Conservation (phyloP, 2,329 filamentous ascomycete genomes). For the Hypomyces perniciosus region DNA sequence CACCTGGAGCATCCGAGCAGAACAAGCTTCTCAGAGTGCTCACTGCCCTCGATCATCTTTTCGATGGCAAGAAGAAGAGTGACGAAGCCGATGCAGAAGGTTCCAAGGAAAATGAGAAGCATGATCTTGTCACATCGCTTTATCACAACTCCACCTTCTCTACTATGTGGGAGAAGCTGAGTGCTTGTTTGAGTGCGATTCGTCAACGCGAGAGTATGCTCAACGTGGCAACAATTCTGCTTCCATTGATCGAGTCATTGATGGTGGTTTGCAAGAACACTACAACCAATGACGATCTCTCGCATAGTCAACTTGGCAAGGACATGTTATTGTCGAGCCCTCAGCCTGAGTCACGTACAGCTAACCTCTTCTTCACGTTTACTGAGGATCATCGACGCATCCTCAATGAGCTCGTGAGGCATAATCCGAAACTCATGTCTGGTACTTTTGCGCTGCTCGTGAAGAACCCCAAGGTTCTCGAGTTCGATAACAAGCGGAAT, state of each 20-base stretch:
- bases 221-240: conserved; percentile 90
- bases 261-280: conserved; percentile 99
- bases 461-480: conserved; percentile 96
- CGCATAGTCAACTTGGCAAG: conserved; percentile 46
- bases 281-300: conserved; percentile 63
- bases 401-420: conserved; percentile 92
- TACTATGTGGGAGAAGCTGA: conserved; percentile 86
- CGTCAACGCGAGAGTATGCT: conserved; percentile 91
- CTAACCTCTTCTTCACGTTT: conserved; percentile 91
- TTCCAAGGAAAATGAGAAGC: conserved; percentile 57
- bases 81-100: conserved; percentile 44
- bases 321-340: conserved; percentile 72
- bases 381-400: conserved; percentile 97
- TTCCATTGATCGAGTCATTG: conserved; percentile 89
- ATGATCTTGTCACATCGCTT: conserved; percentile 77
- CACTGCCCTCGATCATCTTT: conserved; percentile 91
- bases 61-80: conserved; percentile 71
- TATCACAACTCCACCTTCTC: conserved; percentile 90
- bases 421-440: conserved; percentile 97
- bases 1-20: conserved; percentile 90
- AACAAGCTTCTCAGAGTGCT: conserved; percentile 89
- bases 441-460: conserved; percentile 93
- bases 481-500: conserved; percentile 99
- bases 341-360: conserved; percentile 70
- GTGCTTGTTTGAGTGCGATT: conserved; percentile 80